Base-by-base conservation (phyloP, 371 early-diverging fungal genomes). In the Mortierella sp. region DNA sequence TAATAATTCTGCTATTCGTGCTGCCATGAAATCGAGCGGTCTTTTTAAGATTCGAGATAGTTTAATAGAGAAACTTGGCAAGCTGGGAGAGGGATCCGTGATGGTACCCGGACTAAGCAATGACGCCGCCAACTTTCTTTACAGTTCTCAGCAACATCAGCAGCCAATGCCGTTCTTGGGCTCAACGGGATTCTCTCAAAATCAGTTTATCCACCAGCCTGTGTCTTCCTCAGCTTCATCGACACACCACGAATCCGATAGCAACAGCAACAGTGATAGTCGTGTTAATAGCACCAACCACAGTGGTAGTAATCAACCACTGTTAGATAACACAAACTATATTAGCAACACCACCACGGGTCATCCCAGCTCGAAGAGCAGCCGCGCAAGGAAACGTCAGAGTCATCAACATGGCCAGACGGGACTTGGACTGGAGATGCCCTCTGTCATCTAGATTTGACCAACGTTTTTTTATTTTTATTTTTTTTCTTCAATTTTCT, bases 21-120 rank as follows among this genome's bases (percentile, higher is more conserved):
- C 84, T 8, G 77, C 78, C 22, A 85, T 85, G 85, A 85, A 85
- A 57, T 84, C 85, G 5, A 79, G 81, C 16, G 85, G 85, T 3
- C 62, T 85, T 64, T 85, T 85, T 70, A 83, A 84, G 66, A 85
- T 85, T 35, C 73, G 85, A 1, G 85, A 85, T 64, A 77, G 70
- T n/a, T 45, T 85, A 40, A 72, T 85, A 11, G 81, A 77, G 65
- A 77, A 74, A 22, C 66, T 76, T 24, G 64, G 73, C 28, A 72
- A 68, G n/a, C 61, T 40, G 22, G 69, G 60, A 16, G 24, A 57
- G 20, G 58, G 35, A 3, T 2, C 28, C 3, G 26, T 16, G 20
- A 37, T 10, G n/a, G 59, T 55, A 22, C 10, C 32, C 10, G 59
- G 49, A 40, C 5, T 12, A 2, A 39, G 37, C 4, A 12, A 16